Percentiles rank a stretch among this genome's conserved stretches.
Evolutionary conservation across 805 yeast genomes (phyloP).

Genomic region (Metschnikowia borealis): DNA sequence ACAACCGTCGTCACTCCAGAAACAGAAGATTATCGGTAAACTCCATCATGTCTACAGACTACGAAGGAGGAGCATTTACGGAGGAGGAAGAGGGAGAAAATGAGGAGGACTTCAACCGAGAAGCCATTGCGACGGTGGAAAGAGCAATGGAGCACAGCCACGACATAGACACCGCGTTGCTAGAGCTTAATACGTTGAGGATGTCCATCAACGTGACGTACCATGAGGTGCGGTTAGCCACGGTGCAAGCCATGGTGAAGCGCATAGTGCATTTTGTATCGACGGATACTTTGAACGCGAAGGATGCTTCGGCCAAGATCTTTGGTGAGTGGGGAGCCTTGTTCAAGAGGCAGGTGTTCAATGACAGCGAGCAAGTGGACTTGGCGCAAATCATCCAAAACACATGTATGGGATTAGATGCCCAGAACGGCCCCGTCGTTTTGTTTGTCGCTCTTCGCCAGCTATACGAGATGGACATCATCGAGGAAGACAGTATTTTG

Average conservation of each 20-base stretch:
- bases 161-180: constrained; percentile 85
- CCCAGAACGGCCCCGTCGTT: constrained; percentile 45
- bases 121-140: constrained; percentile 90
- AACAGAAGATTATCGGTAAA: constrained; percentile 34
- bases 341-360: constrained; percentile 82
- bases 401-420: constrained; percentile 32
- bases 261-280: constrained; percentile 70
- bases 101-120: constrained; percentile 77
- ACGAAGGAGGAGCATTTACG: constrained; percentile 32
- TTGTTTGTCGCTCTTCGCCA: constrained; percentile 51
- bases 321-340: constrained; percentile 79
- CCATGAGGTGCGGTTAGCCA: constrained; percentile 85
- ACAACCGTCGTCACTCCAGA: constrained; percentile 22
- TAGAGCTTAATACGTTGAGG: constrained; percentile 89
- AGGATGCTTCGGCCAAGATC: constrained; percentile 72
- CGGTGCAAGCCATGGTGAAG: constrained; percentile 64
- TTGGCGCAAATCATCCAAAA: constrained; percentile 51
- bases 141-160: constrained; percentile 92
- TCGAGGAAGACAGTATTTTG: constrained; percentile 76
- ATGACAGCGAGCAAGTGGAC: constrained; percentile 71
- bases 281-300: constrained; percentile 71
- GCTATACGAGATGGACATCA: constrained; percentile 75
- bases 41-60: constrained; percentile 44
- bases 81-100: constrained; percentile 30
- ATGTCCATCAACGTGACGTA: constrained; percentile 97